Percentiles rank a stretch among this genome's conserved stretches.
Evolutionary conservation across 2,329 filamentous ascomycete genomes (phyloP).

Genomic region (Colletotrichum eleusines): DNA sequence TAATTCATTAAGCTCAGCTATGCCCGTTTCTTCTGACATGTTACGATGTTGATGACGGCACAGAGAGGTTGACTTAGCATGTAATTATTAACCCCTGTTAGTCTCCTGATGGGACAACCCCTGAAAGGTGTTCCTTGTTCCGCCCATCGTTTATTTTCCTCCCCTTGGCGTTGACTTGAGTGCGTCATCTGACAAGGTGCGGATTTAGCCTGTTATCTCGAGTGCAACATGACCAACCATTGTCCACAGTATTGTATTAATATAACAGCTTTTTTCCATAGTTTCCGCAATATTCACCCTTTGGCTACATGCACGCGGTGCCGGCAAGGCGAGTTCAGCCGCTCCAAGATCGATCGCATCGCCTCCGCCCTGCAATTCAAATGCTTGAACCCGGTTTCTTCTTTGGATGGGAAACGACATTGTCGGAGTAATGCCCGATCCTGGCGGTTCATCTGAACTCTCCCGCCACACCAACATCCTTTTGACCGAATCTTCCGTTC

Average conservation of each 20-base stretch:
- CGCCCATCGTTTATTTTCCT: neutral
- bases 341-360: neutral
- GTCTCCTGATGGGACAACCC: neutral
- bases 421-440: conserved; percentile 10
- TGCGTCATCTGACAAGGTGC: conserved; percentile 12
- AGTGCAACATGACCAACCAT: neutral
- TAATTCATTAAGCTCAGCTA: neutral
- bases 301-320: conserved; percentile 13
- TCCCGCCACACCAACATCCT: conserved; percentile 18
- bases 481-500: conserved; percentile 39
- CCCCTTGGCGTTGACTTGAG: neutral
- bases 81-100: neutral
- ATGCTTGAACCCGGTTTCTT: neutral
- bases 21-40: neutral
- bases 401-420: neutral
- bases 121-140: neutral
- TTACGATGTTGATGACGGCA: neutral
- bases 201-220: conserved; percentile 30
- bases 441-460: neutral
- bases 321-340: conserved; percentile 30
- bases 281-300: conserved; percentile 19
- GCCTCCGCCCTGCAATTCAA: neutral
- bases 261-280: neutral
- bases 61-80: neutral
- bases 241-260: no score